Evolutionary conservation across 345 rosid genomes (phyloP).

Genomic region (Gossypium herbaceum): DNA sequence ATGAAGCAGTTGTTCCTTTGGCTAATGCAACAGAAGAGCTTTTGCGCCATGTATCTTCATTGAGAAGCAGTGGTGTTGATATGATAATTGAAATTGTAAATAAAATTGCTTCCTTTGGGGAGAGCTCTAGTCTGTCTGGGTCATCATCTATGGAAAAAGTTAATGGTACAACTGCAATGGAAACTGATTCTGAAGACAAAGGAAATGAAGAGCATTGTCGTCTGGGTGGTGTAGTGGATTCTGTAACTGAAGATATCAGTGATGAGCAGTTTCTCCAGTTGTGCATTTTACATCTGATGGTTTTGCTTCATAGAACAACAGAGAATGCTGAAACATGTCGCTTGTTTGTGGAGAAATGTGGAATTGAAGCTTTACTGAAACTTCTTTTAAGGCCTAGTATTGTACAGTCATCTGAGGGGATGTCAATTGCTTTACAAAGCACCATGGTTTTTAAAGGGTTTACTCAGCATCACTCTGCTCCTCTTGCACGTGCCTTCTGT

Average conservation of each 20-base stretch:
- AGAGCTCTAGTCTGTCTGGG: conserved; percentile 33
- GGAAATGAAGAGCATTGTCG: conserved; percentile 43
- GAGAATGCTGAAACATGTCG: conserved; percentile 93
- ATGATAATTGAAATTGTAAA: conserved; percentile 82
- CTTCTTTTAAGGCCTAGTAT: conserved; percentile 80
- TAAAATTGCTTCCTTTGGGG: conserved; percentile 66
- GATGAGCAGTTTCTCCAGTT: conserved; percentile 85
- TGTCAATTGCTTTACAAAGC: conserved; percentile 92
- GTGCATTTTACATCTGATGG: conserved; percentile 88
- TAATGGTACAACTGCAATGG: conserved; percentile 67
- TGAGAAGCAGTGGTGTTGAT: conserved; percentile 86
- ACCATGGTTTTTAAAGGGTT: conserved; percentile 97
- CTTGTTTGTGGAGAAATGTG: conserved; percentile 90
- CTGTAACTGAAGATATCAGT: conserved; percentile 44
- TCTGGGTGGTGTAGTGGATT: conserved; percentile 44
- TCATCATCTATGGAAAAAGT: conserved; percentile 42
- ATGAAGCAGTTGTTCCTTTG: conserved; percentile 91
- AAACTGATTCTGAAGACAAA: conserved; percentile 74
- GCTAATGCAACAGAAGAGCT: conserved; percentile 97
- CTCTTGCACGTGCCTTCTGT: conserved; percentile 89
- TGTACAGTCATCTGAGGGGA: conserved; percentile 93
- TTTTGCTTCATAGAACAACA: conserved; percentile 76
- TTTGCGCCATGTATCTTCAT: conserved; percentile 79
- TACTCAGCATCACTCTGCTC: conserved; percentile 85
- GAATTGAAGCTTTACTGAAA: conserved; percentile 83